Evolutionary conservation across 2,329 filamentous ascomycete genomes (phyloP).

Genomic region (Ceratocystis destructans): DNA sequence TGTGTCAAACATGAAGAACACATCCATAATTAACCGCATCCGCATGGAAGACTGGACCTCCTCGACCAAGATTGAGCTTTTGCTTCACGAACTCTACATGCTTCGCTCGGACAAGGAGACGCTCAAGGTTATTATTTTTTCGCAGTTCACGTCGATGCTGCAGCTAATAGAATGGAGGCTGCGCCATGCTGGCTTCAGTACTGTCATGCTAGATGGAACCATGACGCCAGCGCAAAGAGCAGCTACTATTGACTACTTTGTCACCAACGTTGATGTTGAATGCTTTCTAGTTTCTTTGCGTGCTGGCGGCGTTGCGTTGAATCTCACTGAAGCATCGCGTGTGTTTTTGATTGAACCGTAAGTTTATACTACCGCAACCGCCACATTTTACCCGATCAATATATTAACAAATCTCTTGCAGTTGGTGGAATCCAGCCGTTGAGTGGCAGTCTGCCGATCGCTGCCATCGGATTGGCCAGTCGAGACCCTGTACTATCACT

Average conservation of each 20-base stretch:
- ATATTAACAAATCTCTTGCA: conserved; percentile 26
- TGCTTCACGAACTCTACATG: conserved; percentile 87
- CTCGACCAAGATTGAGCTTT: conserved; percentile 92
- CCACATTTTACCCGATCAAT: background rate
- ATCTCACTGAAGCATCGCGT: conserved; percentile 83
- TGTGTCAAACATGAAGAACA: conserved; percentile 66
- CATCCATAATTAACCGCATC: conserved; percentile 95
- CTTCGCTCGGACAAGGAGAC: conserved; percentile 84
- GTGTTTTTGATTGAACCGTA: conserved; percentile 95
- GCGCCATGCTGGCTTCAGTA: conserved; percentile 90
- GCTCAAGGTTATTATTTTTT: conserved; percentile 95
- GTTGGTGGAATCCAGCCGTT: conserved; percentile 99
- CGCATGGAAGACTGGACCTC: conserved; percentile 99
- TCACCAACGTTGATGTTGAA: conserved; percentile 86
- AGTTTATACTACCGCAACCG: conserved; percentile 30
- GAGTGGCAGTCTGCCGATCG: conserved; percentile 97
- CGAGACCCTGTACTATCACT: conserved; percentile 84
- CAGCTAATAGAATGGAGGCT: conserved; percentile 95
- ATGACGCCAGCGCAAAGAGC: conserved; percentile 93
- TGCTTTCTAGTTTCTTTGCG: conserved; percentile 94
- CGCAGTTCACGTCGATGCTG: conserved; percentile 93
- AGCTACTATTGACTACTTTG: conserved; percentile 89
- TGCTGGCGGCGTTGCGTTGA: conserved; percentile 87
- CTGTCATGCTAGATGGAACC: conserved; percentile 93
- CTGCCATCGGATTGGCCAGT: conserved; percentile 90